phyloP scores from a whole-genome alignment of 1,284 basidiomycete genomes.

The Ceratorhiza oryzae-sativae region DNA sequence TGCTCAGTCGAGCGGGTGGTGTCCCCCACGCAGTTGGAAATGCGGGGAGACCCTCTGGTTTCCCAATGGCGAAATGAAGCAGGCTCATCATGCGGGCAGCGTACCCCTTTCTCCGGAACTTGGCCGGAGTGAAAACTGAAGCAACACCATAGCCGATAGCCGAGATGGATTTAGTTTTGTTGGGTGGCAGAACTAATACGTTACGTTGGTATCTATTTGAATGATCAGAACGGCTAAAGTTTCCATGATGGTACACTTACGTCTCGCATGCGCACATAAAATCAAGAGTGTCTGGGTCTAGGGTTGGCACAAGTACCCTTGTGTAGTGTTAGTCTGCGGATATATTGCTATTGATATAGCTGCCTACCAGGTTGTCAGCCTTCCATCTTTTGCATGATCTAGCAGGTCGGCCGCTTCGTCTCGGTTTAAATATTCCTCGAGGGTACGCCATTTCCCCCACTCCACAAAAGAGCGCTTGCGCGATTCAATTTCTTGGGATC shows the following conservation, averaged over 20 bases:
- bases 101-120: constrained; percentile 59
- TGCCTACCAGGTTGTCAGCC: constrained; percentile 53
- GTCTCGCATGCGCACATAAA: constrained; percentile 59
- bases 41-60: constrained; percentile 46
- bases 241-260: constrained; percentile 48
- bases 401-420: constrained; percentile 50
- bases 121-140: constrained; percentile 58
- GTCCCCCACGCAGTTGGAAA: constrained; percentile 55
- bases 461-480: constrained; percentile 50
- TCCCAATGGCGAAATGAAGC: constrained; percentile 60
- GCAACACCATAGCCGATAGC: constrained; percentile 58
- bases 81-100: constrained; percentile 62
- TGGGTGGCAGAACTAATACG: constrained; percentile 44
- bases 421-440: constrained; percentile 52
- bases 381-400: constrained; percentile 53
- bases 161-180: constrained; percentile 47
- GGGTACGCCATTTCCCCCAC: constrained; percentile 52
- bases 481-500: constrained; percentile 42
- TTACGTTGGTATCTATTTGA: constrained; percentile 48
- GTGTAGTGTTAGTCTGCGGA: not conserved
- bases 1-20: constrained; percentile 48
- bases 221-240: not conserved
- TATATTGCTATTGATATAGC: constrained; percentile 32
- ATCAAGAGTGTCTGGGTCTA: constrained; percentile 53
- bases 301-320: constrained; percentile 58